Base-by-base conservation (phyloP, 257 asterid genomes). In the Solanum neorickii region DNA sequence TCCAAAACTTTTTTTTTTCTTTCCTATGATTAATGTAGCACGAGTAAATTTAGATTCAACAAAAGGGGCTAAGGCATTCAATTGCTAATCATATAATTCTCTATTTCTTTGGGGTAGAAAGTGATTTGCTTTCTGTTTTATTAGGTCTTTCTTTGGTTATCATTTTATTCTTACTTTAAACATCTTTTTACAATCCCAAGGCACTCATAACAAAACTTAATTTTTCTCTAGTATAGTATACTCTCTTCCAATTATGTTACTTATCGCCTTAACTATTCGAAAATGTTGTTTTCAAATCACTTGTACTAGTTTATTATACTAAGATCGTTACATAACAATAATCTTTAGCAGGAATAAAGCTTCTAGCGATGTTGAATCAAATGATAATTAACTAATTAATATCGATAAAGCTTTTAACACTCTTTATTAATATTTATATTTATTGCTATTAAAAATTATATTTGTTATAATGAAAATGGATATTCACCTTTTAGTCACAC, bases 101-200 rank as follows among this genome's bases (percentile, higher is more conserved):
- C 27, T 35, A 37, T 74, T 74, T 74, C 82, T 20, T 74, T 21
- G 49, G 82, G 49, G 49, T 74, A 74, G 49, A 37, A 74, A 37
- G 18, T 35, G 49, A 37, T 74, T 37, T 74, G 29, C 18, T 14
- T 74, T 74, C 10, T 37, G 49, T 74, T 74, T 74, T 74, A 74
- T 74, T 74, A 74, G 82, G 49, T 37, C 12, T 23, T 76, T 76
- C 33, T 75, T 52, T 41, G 20, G 83, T 23, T 41, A 75, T 75
- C 46, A 75, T 75, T 7, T 23, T 23, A 1, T 12, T 75, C 35
- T 75, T 41, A 23, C 83, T 76, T 41, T 39, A 41, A 76, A 12
- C 7, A 76, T 42, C 59, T 42, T 76, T 76, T 76, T 41, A 39
- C 83, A 76, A 76, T 76, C 83, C 83, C 83, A 76, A 76, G 59